Conservation (phyloP, 345 rosid genomes). For the Trapa bicornis region DNA sequence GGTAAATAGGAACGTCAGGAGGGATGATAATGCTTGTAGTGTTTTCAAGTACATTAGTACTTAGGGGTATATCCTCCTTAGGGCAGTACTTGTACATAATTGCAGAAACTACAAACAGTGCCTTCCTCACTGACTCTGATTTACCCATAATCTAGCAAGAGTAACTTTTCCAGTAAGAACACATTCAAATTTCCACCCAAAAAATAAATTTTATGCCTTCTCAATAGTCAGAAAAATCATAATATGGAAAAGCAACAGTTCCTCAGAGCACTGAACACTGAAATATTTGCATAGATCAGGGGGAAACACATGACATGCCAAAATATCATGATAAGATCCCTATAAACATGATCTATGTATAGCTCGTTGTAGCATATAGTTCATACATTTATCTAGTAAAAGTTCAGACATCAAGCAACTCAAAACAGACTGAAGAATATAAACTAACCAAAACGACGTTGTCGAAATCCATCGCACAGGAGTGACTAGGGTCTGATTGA, state of each 20-base stretch:
- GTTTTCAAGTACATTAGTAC: slow-evolving; percentile 51
- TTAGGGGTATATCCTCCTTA: slow-evolving; percentile 79
- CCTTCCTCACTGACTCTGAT: slow-evolving; percentile 66
- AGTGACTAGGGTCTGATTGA: slow-evolving; percentile 62
- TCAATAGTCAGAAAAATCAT: background rate
- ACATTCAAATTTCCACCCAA: background rate
- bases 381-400: background rate
- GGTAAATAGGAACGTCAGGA: slow-evolving; percentile 72
- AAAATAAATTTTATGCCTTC: background rate
- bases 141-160: slow-evolving; percentile 65
- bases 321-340: background rate
- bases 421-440: background rate
- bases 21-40: slow-evolving; percentile 75
- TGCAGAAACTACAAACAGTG: slow-evolving; percentile 70
- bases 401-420: background rate
- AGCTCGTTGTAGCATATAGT: background rate
- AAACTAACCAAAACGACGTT: slow-evolving; percentile 62
- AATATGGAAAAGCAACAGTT: background rate
- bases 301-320: background rate
- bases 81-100: slow-evolving; percentile 82
- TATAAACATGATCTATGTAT: too few relatives aligned
- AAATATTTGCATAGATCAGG: background rate
- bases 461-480: slow-evolving; percentile 92
- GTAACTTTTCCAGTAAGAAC: background rate
- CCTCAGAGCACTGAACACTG: background rate